These are phyloP conservation scores for Ilyonectria sp. DNA, from an alignment of 2,329 filamentous ascomycete genomes.

Conservation along the genomic window DNA sequence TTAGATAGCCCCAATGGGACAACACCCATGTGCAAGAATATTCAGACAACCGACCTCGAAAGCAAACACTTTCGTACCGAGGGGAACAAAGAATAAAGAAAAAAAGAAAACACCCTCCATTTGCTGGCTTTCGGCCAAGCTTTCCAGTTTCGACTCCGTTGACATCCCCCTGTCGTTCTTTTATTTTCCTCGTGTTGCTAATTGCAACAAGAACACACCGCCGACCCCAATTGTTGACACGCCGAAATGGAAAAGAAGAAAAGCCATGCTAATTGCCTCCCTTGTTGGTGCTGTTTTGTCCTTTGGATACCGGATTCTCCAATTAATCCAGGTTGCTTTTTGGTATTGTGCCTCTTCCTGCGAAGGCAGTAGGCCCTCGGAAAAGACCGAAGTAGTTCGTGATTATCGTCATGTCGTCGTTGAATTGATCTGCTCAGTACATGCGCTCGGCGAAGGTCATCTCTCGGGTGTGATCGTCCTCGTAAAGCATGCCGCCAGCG, in stretches of 20 bases:
- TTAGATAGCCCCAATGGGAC: slow-evolving; percentile 22
- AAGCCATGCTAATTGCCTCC: slow-evolving; percentile 42
- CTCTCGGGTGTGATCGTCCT: slow-evolving; percentile 59
- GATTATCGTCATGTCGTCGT: slow-evolving; percentile 34
- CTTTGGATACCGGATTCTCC: slow-evolving; percentile 26
- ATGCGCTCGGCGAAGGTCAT: slow-evolving; percentile 62
- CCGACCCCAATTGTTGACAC: slow-evolving; percentile 18
- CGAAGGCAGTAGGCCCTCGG: background rate
- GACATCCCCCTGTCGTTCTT: slow-evolving; percentile 35
- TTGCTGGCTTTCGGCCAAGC: slow-evolving; percentile 27
- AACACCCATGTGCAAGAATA: slow-evolving; percentile 38
- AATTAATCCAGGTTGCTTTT: slow-evolving; percentile 17
- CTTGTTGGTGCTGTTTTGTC: slow-evolving; percentile 38
- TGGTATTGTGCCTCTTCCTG: slow-evolving; percentile 20
- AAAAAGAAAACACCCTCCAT: slow-evolving; percentile 21
- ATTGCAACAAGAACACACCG: slow-evolving; percentile 27
- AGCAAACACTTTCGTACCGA: slow-evolving; percentile 33
- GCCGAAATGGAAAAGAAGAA: background rate
- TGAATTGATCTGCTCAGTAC: slow-evolving; percentile 52
- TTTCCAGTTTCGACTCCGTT: slow-evolving; percentile 39
- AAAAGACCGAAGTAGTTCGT: background rate
- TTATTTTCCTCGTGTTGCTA: slow-evolving; percentile 29
- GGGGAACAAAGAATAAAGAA: slow-evolving; percentile 14
- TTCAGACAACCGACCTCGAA: slow-evolving; percentile 45
- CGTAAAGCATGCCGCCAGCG: slow-evolving; percentile 58